Base-by-base conservation (phyloP, 2,329 filamentous ascomycete genomes). In the Xylaria sp. region DNA sequence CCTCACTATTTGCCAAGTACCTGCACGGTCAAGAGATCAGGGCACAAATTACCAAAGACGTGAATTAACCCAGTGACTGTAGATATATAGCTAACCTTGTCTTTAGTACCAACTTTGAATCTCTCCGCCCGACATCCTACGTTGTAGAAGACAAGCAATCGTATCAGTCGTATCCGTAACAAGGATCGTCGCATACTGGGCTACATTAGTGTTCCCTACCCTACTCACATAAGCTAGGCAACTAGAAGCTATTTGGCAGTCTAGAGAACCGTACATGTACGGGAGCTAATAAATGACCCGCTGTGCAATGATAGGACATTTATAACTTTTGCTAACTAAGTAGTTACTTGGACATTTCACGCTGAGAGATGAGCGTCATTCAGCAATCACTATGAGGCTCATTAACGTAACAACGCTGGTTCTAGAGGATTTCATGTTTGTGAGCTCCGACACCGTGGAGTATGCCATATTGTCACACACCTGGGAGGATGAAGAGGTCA, bases 391-490 rank as follows among this genome's bases (percentile, higher is more conserved):
- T 17, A 57, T 53, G 51, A 66, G 36, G 24, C 48, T 54, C 14
- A 65, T 59, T 48, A 59, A 56, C 42, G 53, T 51, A 14, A 19
- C 50, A 32, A 51, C 42, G 1, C 21, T 42, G 11, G 24, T 3
- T 2, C 30, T 56, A 5, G 57, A 57, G 17, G 60, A 62, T 27
- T 65, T 55, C 55, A 55, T 54, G 21, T 14, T 42, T 24, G 12
- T 24, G 32, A 39, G 19, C 14, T 24, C 14, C 4, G 56, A 36
- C 8, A 36, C n/a, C 21, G 6, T 53, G 4, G 30, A 27, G 30
- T 54, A 67, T 59, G 45, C 53, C 21, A 58, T 62, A 30, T 12
- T 65, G 4, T 68, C 56, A 11, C 65, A 57, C 34, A 61, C 39
- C 5, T 65, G 56, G 56, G 50, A 36, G 11, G 21, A 61, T 30